A percentile compares a stretch with the other conserved stretches of the same genome.
phyloP scores from a whole-genome alignment of 768 basidiomycete genomes.

The Pluteus cervinus region DNA sequence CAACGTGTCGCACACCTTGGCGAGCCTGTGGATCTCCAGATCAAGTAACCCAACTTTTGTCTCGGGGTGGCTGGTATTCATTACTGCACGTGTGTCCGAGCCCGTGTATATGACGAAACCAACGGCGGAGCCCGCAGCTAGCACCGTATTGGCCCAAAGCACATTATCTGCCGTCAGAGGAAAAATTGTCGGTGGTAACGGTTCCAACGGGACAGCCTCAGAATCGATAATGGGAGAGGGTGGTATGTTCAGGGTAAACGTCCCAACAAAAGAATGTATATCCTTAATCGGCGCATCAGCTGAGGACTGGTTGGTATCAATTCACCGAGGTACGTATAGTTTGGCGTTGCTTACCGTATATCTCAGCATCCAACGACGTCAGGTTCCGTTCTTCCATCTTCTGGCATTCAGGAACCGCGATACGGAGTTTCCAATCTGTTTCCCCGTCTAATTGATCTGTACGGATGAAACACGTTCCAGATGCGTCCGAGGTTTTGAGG shows the following conservation, averaged over 20 bases:
- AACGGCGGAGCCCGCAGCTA: slow-evolving; percentile 90
- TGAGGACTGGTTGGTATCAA: slow-evolving; percentile 22
- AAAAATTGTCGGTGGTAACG: slow-evolving; percentile 52
- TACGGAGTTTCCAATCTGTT: slow-evolving; percentile 97
- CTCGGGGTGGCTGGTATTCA: slow-evolving; percentile 97
- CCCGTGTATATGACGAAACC: slow-evolving; percentile 96
- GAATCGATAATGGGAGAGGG: slow-evolving; percentile 19
- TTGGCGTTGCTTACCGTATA: slow-evolving; percentile 60
- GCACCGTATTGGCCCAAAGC: slow-evolving; percentile 95
- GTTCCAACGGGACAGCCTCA: slow-evolving; percentile 31
- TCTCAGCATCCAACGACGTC: slow-evolving; percentile 76
- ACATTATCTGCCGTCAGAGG: slow-evolving; percentile 95
- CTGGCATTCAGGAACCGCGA: slow-evolving; percentile 83
- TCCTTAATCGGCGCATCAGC: slow-evolving; percentile 97
- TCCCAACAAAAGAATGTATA: slow-evolving; percentile 93
- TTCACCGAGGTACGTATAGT: background rate
- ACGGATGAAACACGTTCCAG: slow-evolving; percentile 94
- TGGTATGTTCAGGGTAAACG: slow-evolving; percentile 68
- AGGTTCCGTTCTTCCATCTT: slow-evolving; percentile 48
- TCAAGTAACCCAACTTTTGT: slow-evolving; percentile 93
- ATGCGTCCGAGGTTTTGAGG: slow-evolving; percentile 79
- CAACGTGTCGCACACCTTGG: slow-evolving; percentile 72
- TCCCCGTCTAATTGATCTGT: slow-evolving; percentile 99
- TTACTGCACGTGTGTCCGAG: slow-evolving; percentile 90
- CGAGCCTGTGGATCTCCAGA: slow-evolving; percentile 89